Percentiles rank a stretch among this genome's conserved stretches.
These are phyloP conservation scores for Triticum turgidum DNA, from an alignment of 176 grass and related monocot species.

Conservation along the genomic window DNA sequence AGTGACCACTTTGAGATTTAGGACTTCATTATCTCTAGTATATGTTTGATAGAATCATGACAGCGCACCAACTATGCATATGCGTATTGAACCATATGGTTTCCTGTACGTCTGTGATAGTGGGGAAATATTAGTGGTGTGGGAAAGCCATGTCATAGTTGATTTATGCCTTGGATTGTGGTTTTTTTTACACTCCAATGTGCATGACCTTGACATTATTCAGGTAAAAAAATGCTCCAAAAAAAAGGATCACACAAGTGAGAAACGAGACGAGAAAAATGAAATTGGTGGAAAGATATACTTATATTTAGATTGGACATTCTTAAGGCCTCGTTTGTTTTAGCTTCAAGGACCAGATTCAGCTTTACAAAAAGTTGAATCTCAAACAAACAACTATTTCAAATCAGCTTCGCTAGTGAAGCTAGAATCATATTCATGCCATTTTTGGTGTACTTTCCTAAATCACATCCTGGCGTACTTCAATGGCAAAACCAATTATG, in stretches of 20 bases:
- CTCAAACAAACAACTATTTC: too few relatives aligned
- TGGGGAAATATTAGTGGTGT: neutral
- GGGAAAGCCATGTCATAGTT: neutral
- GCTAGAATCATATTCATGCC: too few relatives aligned
- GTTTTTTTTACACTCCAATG: neutral
- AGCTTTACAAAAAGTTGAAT: too few relatives aligned
- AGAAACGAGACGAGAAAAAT: neutral
- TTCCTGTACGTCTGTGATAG: neutral
- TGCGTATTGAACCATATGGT: neutral
- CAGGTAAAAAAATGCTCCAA: neutral
- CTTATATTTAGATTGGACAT: too few relatives aligned
- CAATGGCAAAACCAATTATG: too few relatives aligned
- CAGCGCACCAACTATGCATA: neutral
- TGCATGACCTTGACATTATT: neutral
- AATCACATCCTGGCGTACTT: too few relatives aligned
- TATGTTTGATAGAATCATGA: neutral
- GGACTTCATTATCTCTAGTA: neutral
- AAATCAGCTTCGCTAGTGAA: too few relatives aligned
- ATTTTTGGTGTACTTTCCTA: too few relatives aligned
- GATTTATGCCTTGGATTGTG: neutral
- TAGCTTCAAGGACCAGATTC: too few relatives aligned
- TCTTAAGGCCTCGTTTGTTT: too few relatives aligned
- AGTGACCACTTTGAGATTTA: too few relatives aligned
- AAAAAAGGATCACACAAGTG: too few relatives aligned
- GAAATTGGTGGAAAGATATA: neutral